Evolutionary conservation across 2,329 filamentous ascomycete species (phyloP), one percentile per base, ranked within the genome.

Genomic region (Coniella vitis): DNA sequence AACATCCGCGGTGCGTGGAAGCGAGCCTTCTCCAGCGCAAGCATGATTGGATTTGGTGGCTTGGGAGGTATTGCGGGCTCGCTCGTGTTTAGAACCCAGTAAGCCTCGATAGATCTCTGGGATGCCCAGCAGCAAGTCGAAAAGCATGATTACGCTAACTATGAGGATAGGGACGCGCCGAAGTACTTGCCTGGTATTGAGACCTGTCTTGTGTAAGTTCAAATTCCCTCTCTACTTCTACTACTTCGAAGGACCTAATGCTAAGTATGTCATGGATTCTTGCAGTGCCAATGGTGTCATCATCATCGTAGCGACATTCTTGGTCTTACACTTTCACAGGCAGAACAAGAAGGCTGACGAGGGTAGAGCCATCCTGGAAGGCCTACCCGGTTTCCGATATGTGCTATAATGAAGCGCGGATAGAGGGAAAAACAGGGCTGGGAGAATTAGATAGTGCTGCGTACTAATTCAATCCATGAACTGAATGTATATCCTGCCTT

Each of bases 1-100:
- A 94, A 94, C 66, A 84, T 94, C 60, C 82, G 86, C 47, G 88
- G 87, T 0, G 87, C 93, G 68, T 93, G 87, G 86, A 94, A 90
- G 70, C 80, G 89, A 40, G 87, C 87, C 1, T 83, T 93, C 57
- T 84, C 81, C 63, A 86, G 81, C 52, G 86, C 87, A 2, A 84
- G 82, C 0, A 75, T 91, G 2, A 84, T 93, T 3, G 85, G 83
- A 1, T 80, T 86, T 44, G 87, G 87, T 9, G 87, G 86, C 3
- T 70, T 93, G 21, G 88, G 88, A 35, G 87, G 88, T 34, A 93
- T 93, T 54, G 78, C 79, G 1, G 86, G 86, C 21, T 80, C 78
- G 56, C 70, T 88, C 48, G 83, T 91, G 10, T 93, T 91, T 68
- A 52, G 74, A 16, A 37, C 35, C 19, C 35, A 37, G 35, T 37